A percentile compares a stretch with the other conserved stretches of the same genome.
phyloP scores from a whole-genome alignment of 2,329 filamentous ascomycete genomes.

The Sclerotinia sclerotiorum region DNA sequence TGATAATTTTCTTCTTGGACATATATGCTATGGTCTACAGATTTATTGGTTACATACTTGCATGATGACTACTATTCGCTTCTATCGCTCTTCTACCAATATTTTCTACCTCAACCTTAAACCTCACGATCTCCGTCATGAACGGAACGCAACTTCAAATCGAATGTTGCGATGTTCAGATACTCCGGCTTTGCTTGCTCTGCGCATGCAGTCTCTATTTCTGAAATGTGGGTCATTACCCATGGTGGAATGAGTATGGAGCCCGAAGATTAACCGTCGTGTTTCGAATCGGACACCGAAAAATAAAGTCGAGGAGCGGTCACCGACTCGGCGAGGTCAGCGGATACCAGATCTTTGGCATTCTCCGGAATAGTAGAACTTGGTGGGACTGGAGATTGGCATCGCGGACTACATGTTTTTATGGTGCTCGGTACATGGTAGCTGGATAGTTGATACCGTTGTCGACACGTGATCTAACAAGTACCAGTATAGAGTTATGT shows the following conservation, averaged over 20 bases:
- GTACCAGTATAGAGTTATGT: not conserved
- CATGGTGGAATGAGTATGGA: not conserved
- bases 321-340: not conserved
- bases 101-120: not conserved
- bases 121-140: not conserved
- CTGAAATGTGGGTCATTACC: not conserved
- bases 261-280: conserved; percentile 8
- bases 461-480: not conserved
- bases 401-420: not conserved
- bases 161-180: not conserved
- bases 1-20: no score
- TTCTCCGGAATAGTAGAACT: not conserved
- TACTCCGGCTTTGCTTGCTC: not conserved
- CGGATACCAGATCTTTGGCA: not conserved
- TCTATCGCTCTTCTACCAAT: not conserved
- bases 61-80: not conserved
- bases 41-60: not conserved
- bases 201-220: not conserved
- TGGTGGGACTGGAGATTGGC: not conserved
- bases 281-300: conserved; percentile 4
- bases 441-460: not conserved
- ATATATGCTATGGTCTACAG: conserved; percentile 2
- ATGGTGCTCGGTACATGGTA: not conserved
- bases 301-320: not conserved
- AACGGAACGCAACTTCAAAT: not conserved